These are phyloP conservation scores for Dianthus caryophyllus DNA, from an alignment of 148 eudicot genomes.

Conservation along the genomic window DNA sequence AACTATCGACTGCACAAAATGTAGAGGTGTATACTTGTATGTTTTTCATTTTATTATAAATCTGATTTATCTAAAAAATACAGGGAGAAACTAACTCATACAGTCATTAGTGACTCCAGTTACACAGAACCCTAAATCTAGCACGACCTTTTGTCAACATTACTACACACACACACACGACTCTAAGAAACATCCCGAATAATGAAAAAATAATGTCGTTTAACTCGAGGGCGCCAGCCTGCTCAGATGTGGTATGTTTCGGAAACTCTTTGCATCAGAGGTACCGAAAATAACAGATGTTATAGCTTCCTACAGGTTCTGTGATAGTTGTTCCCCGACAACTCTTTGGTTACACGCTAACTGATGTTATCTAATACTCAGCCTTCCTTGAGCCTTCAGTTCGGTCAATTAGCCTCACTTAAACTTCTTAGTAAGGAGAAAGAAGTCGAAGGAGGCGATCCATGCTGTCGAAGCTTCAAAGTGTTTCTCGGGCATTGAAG, in stretches of 20 bases:
- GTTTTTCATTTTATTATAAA: slow-evolving; percentile 21
- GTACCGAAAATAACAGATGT: neutral
- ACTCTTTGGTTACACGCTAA: slow-evolving; percentile 14
- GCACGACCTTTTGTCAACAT: slow-evolving; percentile 11
- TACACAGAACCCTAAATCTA: slow-evolving; percentile 21
- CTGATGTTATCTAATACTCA: neutral
- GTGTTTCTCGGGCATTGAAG: neutral
- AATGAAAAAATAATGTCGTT: neutral
- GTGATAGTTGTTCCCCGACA: slow-evolving; percentile 11
- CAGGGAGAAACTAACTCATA: slow-evolving; percentile 14
- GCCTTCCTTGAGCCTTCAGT: too few relatives aligned
- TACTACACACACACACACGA: slow-evolving; percentile 16
- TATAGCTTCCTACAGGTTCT: slow-evolving; percentile 18
- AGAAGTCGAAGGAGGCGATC: too few relatives aligned
- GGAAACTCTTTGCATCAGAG: slow-evolving; percentile 17
- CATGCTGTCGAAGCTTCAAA: too few relatives aligned
- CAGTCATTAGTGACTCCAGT: slow-evolving; percentile 16
- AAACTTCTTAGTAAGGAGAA: too few relatives aligned
- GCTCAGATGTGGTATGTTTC: slow-evolving; percentile 15
- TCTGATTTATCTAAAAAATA: slow-evolving; percentile 24
- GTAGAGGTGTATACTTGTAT: slow-evolving; percentile 10
- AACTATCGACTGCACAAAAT: neutral
- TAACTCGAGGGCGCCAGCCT: slow-evolving; percentile 3
- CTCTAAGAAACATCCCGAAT: slow-evolving; percentile 17
- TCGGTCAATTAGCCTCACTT: too few relatives aligned